Base-by-base conservation (phyloP, 2,329 filamentous ascomycete genomes). In the Hymenoscyphus repandus region DNA sequence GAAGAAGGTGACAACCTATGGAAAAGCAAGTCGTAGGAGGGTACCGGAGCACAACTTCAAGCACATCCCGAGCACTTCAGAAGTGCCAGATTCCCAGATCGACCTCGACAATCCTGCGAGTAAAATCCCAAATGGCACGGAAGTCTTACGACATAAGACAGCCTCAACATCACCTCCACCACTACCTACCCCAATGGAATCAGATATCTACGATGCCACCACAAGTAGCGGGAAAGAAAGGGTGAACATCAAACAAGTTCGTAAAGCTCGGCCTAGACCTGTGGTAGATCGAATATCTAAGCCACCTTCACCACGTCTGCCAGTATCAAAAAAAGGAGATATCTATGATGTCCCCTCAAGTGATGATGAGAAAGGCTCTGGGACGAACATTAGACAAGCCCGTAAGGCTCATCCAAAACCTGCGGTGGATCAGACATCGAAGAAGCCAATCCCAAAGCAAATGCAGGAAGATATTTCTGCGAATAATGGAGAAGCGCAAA, bases 1-100 rank as follows among this genome's bases (percentile, higher is more conserved):
- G 44, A 68, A 64, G 53, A 58, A 56, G 34, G 54, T 65, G 30
- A 52, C 59, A 6, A 68, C 66, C 5, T 68, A 68, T 54, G 66
- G 66, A 1, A 68, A 66, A 49, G 44, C 62, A 30, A 55, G 51
- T 10, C 56, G 64, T 27, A 62, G 55, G 48, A 59, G 61, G 17
- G 56, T 66, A 43, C 61, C 64, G 6, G 60, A 63, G 5, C 60
- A 62, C 36, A 55, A 34, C 47, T 61, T 64, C 33, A 38, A 52
- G 22, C 55, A 56, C 30, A 41, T 52, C 15, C 45, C 53, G 2
- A 57, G 45, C 33, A 57, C 57, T 15, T 56, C 63, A 17, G 47
- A 55, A 49, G 52, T 53, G 6, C 53, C 62, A 31, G 62, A 59
- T 6, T 37, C 37, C 12, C 48, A 39, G 27, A 41, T 18, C 20